A percentile compares a stretch with the other conserved stretches of the same genome.
Conservation (phyloP, 2,329 filamentous ascomycete species). For the Apiospora kogelbergensis region DNA sequence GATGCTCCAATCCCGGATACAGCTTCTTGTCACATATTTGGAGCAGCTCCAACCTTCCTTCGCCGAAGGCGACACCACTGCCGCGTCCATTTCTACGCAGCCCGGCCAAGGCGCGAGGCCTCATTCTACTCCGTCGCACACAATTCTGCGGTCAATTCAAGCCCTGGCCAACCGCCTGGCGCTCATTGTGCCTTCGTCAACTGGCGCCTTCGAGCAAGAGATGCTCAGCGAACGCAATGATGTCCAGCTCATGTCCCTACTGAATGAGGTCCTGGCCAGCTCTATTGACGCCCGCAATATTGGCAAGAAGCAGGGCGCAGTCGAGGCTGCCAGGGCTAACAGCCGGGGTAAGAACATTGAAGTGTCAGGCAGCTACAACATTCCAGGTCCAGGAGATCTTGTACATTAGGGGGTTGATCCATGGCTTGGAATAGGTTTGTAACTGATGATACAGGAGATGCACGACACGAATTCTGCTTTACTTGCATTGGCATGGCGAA, state of each 20-base stretch:
- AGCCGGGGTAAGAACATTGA: slow-evolving; percentile 21
- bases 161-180: slow-evolving; percentile 81
- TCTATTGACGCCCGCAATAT: slow-evolving; percentile 70
- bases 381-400: slow-evolving; percentile 10
- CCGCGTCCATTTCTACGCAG: slow-evolving; percentile 13
- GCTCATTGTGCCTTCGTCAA: slow-evolving; percentile 73
- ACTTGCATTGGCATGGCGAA: slow-evolving; percentile 33
- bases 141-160: slow-evolving; percentile 83
- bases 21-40: slow-evolving; percentile 75
- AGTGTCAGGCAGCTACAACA: slow-evolving; percentile 18
- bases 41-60: slow-evolving; percentile 63
- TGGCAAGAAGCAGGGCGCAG: slow-evolving; percentile 69
- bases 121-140: slow-evolving; percentile 56
- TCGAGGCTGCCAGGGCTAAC: slow-evolving; percentile 45
- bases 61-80: slow-evolving; percentile 35
- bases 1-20: slow-evolving; percentile 80
- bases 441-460: not conserved
- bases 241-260: slow-evolving; percentile 73
- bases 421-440: no score
- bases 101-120: slow-evolving; percentile 33
- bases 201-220: slow-evolving; percentile 66
- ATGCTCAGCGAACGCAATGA: slow-evolving; percentile 79
- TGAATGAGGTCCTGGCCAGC: slow-evolving; percentile 74
- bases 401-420: slow-evolving; percentile 2
- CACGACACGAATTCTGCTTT: not conserved